phyloP scores from a whole-genome alignment of 1,139 yeast species.

The Scheffersomyces parashehatae region DNA sequence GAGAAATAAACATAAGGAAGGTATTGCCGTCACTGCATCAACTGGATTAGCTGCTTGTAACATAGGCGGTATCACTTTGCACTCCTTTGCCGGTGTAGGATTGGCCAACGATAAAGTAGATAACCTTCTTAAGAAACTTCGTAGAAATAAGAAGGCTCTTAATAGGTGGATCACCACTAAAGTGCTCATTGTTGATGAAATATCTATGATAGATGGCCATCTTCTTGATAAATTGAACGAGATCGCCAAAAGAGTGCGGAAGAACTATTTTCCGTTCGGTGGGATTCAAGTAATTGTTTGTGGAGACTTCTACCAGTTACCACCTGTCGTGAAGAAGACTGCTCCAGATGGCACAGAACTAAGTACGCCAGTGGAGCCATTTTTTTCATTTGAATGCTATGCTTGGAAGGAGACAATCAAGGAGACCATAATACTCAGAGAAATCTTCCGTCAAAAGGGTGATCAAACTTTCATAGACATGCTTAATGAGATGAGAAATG shows the following conservation, averaged over 20 bases:
- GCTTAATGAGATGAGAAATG: conserved; percentile 86
- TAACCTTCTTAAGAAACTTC: conserved; percentile 53
- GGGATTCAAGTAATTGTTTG: conserved; percentile 83
- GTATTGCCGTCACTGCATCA: conserved; percentile 86
- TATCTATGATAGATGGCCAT: conserved; percentile 84
- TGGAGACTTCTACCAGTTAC: conserved; percentile 90
- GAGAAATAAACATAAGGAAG: conserved; percentile 43
- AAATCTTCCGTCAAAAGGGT: conserved; percentile 91
- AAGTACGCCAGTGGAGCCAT: conserved; percentile 6
- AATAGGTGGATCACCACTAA: conserved; percentile 63
- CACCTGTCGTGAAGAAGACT: conserved; percentile 60
- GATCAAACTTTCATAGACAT: conserved; percentile 75
- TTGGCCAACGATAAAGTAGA: conserved; percentile 49
- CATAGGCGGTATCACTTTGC: conserved; percentile 84
- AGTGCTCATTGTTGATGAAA: conserved; percentile 80
- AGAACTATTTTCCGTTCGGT: conserved; percentile 67
- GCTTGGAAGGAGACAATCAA: conserved; percentile 71
- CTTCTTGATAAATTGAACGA: conserved; percentile 69
- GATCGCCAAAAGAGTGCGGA: conserved; percentile 60
- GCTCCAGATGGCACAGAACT: conserved; percentile 24
- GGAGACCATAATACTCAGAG: conserved; percentile 66
- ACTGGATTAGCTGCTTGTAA: conserved; percentile 94
- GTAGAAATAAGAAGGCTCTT: conserved; percentile 50
- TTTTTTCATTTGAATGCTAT: conserved; percentile 76
- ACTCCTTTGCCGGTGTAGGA: conserved; percentile 86